Conservation (phyloP, 352 stramenopile genomes). For the Pythium sp. region DNA sequence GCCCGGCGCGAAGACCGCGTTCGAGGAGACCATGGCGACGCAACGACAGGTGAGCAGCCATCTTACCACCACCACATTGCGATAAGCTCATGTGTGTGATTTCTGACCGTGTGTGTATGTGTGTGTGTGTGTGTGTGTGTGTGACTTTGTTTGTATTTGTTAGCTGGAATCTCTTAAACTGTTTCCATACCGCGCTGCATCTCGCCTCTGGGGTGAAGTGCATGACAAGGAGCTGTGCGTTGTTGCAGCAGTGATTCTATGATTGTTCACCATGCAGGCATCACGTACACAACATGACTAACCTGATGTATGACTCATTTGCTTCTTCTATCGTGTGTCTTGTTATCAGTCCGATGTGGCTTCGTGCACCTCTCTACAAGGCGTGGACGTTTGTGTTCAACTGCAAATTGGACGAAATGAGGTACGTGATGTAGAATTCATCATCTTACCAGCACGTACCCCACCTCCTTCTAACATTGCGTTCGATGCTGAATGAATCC, state of each 20-base stretch:
- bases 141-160: conserved; percentile 8
- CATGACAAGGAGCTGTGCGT: conserved; percentile 81
- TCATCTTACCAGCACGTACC: background rate
- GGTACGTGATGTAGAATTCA: conserved; percentile 15
- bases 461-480: background rate
- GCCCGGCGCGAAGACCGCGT: conserved; percentile 45
- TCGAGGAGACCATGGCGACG: conserved; percentile 71
- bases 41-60: conserved; percentile 38
- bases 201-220: conserved; percentile 71
- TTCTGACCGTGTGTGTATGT: background rate
- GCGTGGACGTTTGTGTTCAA: conserved; percentile 77
- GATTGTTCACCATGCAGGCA: background rate
- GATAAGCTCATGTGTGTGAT: background rate
- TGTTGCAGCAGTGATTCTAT: background rate
- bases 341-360: conserved; percentile 46
- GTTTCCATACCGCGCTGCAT: conserved; percentile 73
- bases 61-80: background rate
- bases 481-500: background rate
- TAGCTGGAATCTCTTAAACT: conserved; percentile 69
- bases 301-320: background rate
- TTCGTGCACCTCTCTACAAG: conserved; percentile 76
- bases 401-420: conserved; percentile 86
- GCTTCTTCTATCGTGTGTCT: conserved; percentile 2
- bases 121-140: background rate
- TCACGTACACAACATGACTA: background rate